Percentiles rank a stretch among this genome's conserved stretches.
phyloP scores from a whole-genome alignment of 2,329 filamentous ascomycete genomes.

The Beauveria rudraprayagi region DNA sequence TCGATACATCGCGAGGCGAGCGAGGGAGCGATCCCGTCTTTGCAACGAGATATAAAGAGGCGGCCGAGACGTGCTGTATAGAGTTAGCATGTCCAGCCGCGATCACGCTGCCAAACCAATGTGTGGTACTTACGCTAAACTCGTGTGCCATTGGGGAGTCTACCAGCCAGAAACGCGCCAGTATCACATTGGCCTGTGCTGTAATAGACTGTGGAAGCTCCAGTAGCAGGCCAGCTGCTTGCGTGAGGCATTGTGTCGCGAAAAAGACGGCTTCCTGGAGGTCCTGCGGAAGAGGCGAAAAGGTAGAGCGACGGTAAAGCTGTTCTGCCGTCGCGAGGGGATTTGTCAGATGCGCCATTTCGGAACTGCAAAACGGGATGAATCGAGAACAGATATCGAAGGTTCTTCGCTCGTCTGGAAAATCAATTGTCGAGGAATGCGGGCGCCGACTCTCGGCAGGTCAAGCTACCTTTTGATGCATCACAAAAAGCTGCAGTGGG shows the following conservation, averaged over 20 bases:
- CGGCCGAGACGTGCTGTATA: slow-evolving; percentile 68
- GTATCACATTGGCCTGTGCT: slow-evolving; percentile 73
- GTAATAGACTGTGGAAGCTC: slow-evolving; percentile 79
- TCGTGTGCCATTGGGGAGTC: slow-evolving; percentile 49
- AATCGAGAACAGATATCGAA: background rate
- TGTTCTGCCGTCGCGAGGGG: slow-evolving; percentile 66
- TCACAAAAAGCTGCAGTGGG: slow-evolving; percentile 4
- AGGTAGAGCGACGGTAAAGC: slow-evolving; percentile 47
- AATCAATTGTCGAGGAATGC: background rate
- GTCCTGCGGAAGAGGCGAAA: slow-evolving; percentile 55
- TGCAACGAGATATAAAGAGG: slow-evolving; percentile 68
- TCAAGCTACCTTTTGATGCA: background rate
- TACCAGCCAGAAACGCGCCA: slow-evolving; percentile 71
- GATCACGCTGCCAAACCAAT: background rate
- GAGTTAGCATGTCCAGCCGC: background rate
- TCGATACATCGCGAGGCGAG: slow-evolving; percentile 71
- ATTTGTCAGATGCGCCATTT: slow-evolving; percentile 58
- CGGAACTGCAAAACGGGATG: background rate
- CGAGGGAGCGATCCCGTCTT: slow-evolving; percentile 75
- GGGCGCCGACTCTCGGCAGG: background rate
- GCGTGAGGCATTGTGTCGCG: slow-evolving; percentile 64
- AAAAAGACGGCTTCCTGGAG: slow-evolving; percentile 66
- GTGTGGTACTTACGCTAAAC: slow-evolving; percentile 38
- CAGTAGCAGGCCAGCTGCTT: slow-evolving; percentile 72
- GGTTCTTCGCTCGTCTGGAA: background rate